These are phyloP conservation scores for Melanomma pulvis-pyrius DNA, from an alignment of 495 filamentous ascomycete species.

Conservation along the genomic window DNA sequence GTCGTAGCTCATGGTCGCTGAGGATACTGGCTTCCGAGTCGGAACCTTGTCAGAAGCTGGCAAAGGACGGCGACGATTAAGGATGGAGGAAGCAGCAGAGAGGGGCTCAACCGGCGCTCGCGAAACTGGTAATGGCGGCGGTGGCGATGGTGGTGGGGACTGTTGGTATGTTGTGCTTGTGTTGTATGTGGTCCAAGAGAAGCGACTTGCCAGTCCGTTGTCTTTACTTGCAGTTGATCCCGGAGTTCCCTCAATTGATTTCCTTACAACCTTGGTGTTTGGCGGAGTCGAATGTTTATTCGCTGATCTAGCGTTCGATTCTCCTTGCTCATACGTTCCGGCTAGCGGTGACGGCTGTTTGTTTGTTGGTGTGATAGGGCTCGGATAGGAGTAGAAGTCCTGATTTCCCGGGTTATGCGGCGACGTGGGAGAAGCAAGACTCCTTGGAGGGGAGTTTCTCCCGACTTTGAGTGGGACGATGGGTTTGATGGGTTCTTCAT, in stretches of 20 bases:
- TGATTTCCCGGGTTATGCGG: conserved; percentile 24
- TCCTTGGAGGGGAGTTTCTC: conserved; percentile 43
- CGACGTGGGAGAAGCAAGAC: conserved; percentile 36
- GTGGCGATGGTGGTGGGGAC: conserved; percentile 51
- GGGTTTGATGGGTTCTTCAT: conserved; percentile 46
- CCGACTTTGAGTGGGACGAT: conserved; percentile 45
- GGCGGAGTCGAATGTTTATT: conserved; percentile 16
- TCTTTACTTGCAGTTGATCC: conserved; percentile 24
- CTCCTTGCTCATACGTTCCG: not conserved
- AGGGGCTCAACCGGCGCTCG: conserved; percentile 22
- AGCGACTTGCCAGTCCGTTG: conserved; percentile 64
- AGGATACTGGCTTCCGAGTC: conserved; percentile 29
- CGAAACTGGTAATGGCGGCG: conserved; percentile 44
- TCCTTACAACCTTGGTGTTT: conserved; percentile 25
- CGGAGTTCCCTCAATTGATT: conserved; percentile 32
- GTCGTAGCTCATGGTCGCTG: conserved; percentile 12
- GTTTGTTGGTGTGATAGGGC: conserved; percentile 29
- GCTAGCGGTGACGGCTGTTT: not conserved
- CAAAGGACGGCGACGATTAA: conserved; percentile 36
- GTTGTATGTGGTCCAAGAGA: conserved; percentile 74
- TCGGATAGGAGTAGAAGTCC: conserved; percentile 32
- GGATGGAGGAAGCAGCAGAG: conserved; percentile 23
- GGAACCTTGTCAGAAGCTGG: conserved; percentile 18
- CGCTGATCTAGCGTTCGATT: not conserved
- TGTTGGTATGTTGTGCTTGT: conserved; percentile 53